These are phyloP conservation scores for Xanthoconium purpureum DNA, from an alignment of 768 basidiomycete genomes.

Conservation along the genomic window DNA sequence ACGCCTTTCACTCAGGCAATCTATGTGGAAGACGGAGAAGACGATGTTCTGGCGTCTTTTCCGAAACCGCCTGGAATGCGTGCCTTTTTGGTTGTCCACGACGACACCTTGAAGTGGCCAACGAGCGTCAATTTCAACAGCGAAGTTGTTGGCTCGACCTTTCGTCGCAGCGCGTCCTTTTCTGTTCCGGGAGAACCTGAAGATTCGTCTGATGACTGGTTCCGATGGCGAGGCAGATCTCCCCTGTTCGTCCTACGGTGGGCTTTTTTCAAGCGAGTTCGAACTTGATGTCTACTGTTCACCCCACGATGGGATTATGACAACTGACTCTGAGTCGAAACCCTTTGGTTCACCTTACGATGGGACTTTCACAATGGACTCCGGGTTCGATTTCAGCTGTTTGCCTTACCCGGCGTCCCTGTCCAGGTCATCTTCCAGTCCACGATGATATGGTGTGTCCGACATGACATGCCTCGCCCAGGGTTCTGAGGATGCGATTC, in stretches of 20 bases:
- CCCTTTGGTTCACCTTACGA: neutral
- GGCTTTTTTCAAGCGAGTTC: neutral
- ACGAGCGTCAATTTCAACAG: no score
- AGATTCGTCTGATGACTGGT: no score
- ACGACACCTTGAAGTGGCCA: neutral
- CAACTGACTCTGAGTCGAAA: neutral
- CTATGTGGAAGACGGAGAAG: conserved; percentile 17
- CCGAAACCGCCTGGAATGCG: conserved; percentile 5
- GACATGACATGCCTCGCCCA: conserved; percentile 2
- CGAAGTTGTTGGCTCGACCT: no score
- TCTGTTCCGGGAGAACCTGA: no score
- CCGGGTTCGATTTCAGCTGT: neutral
- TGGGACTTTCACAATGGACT: neutral
- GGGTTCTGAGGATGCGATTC: neutral
- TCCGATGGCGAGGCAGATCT: neutral
- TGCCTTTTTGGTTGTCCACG: conserved; percentile 15
- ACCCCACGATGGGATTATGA: neutral
- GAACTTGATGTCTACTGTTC: neutral
- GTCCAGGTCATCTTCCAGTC: neutral
- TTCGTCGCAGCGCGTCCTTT: no score
- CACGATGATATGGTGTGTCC: conserved; percentile 12
- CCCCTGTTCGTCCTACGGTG: neutral
- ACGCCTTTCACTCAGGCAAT: conserved; percentile 17
- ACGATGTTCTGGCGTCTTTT: neutral
- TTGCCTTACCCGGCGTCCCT: neutral